Evolutionary conservation across 1,284 basidiomycete species (phyloP), one percentile per base, ranked within the genome.

Genomic region (Lignosus rhinocerotis): DNA sequence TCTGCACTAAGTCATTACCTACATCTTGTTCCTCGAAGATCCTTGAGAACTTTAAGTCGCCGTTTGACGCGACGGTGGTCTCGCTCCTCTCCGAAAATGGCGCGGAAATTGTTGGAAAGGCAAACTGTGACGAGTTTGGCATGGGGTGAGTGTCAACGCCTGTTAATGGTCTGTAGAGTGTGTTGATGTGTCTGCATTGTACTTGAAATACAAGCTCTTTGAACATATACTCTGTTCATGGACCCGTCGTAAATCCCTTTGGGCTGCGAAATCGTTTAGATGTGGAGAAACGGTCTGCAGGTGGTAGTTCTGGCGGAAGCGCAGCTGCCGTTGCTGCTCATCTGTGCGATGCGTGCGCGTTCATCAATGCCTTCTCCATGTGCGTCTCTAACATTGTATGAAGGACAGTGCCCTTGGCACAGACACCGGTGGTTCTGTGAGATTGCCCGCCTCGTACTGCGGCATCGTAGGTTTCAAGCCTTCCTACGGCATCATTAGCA

Each of bases 121-220:
- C 95, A 0, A 98, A 98, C 70, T 95, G 94, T 74, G 96, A 99
- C 71, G 96, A 98, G 73, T 99, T 99, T 74, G 96, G 96, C 0
- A 99, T 99, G 96, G 96, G 96, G 89, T 94, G 42, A 55, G 62
- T 19, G 7, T 10, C 61, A 17, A 79, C 25, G 69, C 56, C 47
- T 69, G 19, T 67, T 66, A 14, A 55, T 25, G 4, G 25, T 4
- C 25, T 25, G 25, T 25, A 4, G 25, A 25, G 2, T 25, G 25
- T 25, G 25, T 4, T 25, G 25, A 25, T 25, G 25, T 25, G 25
- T 25, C 25, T 25, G 4, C 4, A 25, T 25, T 25, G 25, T 4
- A 25, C 25, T 25, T 25, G 25, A 25, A 25, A 25, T 4, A 25
- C 25, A 62, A 93, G 92, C 7, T 94, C 92, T 4, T 72, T 90